Evolutionary conservation across 225 moss, liverwort and hornwort species (phyloP).

Genomic region (Pseudisothecium myosuroides): DNA sequence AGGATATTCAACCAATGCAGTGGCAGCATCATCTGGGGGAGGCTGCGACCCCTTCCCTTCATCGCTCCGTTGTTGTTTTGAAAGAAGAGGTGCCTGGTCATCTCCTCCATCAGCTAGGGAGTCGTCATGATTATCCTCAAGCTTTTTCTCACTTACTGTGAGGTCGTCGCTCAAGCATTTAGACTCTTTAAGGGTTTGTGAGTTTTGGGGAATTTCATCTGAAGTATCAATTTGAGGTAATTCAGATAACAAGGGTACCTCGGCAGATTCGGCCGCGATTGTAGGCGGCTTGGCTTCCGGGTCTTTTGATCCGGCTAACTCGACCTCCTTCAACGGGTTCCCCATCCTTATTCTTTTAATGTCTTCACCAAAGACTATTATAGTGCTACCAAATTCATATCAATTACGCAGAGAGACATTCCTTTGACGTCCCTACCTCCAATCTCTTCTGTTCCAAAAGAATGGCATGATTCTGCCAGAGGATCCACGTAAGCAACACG

Average conservation of each 20-base stretch:
- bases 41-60: background rate
- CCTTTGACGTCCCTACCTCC: background rate
- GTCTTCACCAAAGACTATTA: background rate
- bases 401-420: background rate
- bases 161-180: conserved; percentile 12
- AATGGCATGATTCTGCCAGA: background rate
- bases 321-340: conserved; percentile 47
- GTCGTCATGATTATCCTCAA: background rate
- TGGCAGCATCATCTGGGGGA: background rate
- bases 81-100: conserved; percentile 54
- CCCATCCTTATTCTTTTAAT: conserved; percentile 12
- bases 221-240: conserved; percentile 17
- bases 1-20: conserved; percentile 2
- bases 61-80: conserved; percentile 21
- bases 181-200: conserved; percentile 4
- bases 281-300: conserved; percentile 2
- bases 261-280: conserved; percentile 22
- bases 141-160: conserved; percentile 12
- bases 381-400: background rate
- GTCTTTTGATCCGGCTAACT: conserved; percentile 19
- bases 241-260: conserved; percentile 33
- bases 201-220: background rate
- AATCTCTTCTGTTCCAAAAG: background rate
- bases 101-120: conserved; percentile 24
- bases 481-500: background rate